phyloP scores from a whole-genome alignment of 139 green algal species.

The Picochlorum sp. region DNA sequence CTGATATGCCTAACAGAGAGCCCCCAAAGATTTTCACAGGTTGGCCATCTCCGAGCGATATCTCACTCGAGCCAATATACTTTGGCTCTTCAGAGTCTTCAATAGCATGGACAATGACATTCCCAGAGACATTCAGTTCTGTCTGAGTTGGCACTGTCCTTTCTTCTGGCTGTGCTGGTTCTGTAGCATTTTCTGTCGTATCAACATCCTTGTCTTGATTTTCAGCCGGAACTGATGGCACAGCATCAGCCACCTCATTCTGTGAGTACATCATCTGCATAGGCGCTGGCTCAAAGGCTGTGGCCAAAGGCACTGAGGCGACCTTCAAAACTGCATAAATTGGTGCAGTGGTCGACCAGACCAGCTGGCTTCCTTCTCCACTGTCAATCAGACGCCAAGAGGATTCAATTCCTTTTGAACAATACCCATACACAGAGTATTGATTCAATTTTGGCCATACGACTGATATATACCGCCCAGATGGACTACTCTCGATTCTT shows the following conservation, averaged over 20 bases:
- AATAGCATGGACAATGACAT: conserved; percentile 17
- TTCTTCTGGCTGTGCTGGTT: conserved; percentile 11
- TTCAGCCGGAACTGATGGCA: not conserved
- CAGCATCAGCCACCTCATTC: too few relatives aligned
- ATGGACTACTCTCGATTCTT: conserved; percentile 10
- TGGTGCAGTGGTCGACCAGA: conserved; percentile 17
- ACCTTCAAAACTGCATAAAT: conserved; percentile 24
- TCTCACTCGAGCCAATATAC: conserved; percentile 20
- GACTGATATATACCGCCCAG: conserved; percentile 15
- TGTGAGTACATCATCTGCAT: too few relatives aligned
- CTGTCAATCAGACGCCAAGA: conserved; percentile 26
- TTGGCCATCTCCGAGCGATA: conserved; percentile 16
- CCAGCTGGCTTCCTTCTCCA: conserved; percentile 22
- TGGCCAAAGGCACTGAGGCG: conserved; percentile 14
- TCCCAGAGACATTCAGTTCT: conserved; percentile 6
- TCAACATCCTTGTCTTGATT: not conserved
- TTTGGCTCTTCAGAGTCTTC: conserved; percentile 17
- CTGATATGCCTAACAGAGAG: conserved; percentile 23
- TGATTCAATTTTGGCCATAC: conserved; percentile 22
- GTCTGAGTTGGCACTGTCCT: not conserved
- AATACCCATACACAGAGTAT: conserved; percentile 19
- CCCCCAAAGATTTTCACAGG: conserved; percentile 29
- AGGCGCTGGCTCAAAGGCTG: not conserved
- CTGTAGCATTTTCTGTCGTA: conserved; percentile 4
- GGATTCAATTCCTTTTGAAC: conserved; percentile 5